Base-by-base conservation (phyloP, 2,329 filamentous ascomycete species). In the Botrytis pseudocinerea region DNA sequence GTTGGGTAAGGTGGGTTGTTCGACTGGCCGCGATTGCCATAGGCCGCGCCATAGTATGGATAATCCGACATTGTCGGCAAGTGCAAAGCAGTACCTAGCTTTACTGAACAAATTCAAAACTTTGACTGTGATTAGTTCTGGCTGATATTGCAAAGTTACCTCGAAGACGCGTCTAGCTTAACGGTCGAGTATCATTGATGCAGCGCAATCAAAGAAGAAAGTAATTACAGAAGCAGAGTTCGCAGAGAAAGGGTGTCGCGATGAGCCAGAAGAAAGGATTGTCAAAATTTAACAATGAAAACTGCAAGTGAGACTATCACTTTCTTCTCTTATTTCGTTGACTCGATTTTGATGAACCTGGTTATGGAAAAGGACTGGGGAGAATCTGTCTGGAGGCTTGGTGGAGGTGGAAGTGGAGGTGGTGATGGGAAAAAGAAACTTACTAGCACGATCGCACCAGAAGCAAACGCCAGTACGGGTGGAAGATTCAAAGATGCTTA, bases 51-150 rank as follows among this genome's bases (percentile, higher is more conserved):
- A 76, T 84, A 85, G 25, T 83, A 83, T 72, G 83, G 83, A 80
- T 87, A 85, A 74, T 85, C 82, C 68, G 85, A 84, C 85, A 87
- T 87, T 68, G 70, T 80, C 72, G 73, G 60, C n/a, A 71, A 28
- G 25, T 54, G 22, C 22, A 18, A 14, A 44, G 48, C 35, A 57
- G 61, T 65, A 71, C 44, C 60, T 65, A 71, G 60, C 60, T 65
- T 65, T 42, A 42, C 60, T 57, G 61, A 54, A 35, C 16, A 9
- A 9, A 61, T 64, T 64, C 18, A 51, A 60, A 68, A 32, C 40
- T 54, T 68, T 4, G 32, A 48, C 42, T 59, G 40, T 63, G 10
- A 61, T 72, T 72, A 72, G 70, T 69, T 61, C 51, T 48, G 51
- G 51, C 51, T 59, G 51, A 51, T 28, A 61, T 25, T 60, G 51